phyloP scores from a whole-genome alignment of 2,329 filamentous ascomycete species.

The Zasmidium cellare region DNA sequence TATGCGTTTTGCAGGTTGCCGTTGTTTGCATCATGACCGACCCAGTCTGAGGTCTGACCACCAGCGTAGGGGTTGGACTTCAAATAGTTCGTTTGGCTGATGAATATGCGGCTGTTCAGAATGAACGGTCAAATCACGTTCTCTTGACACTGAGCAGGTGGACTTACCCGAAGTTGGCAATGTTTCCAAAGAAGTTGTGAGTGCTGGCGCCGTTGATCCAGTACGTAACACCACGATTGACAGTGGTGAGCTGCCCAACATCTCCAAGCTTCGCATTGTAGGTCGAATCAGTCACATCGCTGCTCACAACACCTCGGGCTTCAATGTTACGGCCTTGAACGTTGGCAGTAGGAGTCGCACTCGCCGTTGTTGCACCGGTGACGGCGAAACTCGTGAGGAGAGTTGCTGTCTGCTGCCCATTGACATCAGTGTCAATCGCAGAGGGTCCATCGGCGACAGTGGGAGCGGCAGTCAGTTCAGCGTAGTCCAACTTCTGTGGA shows the following conservation, averaged over 20 bases:
- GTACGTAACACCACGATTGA: not conserved
- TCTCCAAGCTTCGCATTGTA: not conserved
- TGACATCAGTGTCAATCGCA: constrained; percentile 5
- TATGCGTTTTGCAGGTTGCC: constrained; percentile 10
- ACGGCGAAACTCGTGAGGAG: constrained; percentile 20
- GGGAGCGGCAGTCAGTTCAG: constrained; percentile 15
- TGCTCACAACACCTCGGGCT: not conserved
- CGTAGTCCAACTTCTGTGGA: constrained; percentile 18
- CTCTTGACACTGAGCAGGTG: too few species aligned
- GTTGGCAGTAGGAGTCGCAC: constrained; percentile 13
- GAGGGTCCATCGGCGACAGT: constrained; percentile 17
- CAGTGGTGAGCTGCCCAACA: not conserved
- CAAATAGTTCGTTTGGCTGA: constrained; percentile 7
- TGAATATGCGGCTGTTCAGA: constrained; percentile 5
- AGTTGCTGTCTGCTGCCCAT: constrained; percentile 16
- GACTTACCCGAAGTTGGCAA: constrained; percentile 3
- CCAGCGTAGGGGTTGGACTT: not conserved
- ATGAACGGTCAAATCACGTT: too few species aligned
- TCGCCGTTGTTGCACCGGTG: constrained; percentile 17
- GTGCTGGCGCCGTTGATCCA: constrained; percentile 3
- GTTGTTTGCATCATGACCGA: constrained; percentile 12
- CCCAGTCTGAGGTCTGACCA: constrained; percentile 13
- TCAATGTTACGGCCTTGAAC: not conserved
- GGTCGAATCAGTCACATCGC: constrained; percentile 1
- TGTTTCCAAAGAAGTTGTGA: constrained; percentile 11